Conservation (phyloP, 2,329 filamentous ascomycete genomes). For the Lithohypha guttulata region DNA sequence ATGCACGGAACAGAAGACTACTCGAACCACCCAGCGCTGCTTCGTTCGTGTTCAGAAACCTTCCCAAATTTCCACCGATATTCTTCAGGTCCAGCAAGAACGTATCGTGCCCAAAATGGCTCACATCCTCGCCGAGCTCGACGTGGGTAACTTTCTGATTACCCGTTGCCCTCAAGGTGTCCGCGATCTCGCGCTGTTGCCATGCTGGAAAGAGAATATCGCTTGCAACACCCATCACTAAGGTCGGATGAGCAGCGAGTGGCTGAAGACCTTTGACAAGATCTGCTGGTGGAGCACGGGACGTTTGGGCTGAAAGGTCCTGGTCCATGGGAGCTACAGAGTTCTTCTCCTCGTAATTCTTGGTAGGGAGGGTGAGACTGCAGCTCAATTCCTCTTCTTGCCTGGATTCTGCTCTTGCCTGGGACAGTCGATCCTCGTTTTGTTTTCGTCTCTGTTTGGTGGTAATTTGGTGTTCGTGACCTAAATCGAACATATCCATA, state of each 20-base stretch:
- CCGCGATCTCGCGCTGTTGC: slow-evolving; percentile 91
- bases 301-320: slow-evolving; percentile 23
- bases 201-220: slow-evolving; percentile 96
- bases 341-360: slow-evolving; percentile 80
- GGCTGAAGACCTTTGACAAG: slow-evolving; percentile 63
- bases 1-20: no score
- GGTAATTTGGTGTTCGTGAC: slow-evolving; percentile 55
- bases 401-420: slow-evolving; percentile 32
- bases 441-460: slow-evolving; percentile 52
- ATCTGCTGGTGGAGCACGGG: slow-evolving; percentile 59
- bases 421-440: slow-evolving; percentile 45
- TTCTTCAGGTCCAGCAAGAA: slow-evolving; percentile 88
- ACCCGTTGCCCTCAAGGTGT: slow-evolving; percentile 64
- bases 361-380: slow-evolving; percentile 68
- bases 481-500: slow-evolving; percentile 96
- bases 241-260: slow-evolving; percentile 64
- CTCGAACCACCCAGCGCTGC: no score
- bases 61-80: slow-evolving; percentile 71
- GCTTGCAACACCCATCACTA: slow-evolving; percentile 88
- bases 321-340: slow-evolving; percentile 25
- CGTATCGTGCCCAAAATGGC: slow-evolving; percentile 91
- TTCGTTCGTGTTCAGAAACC: slow-evolving; percentile 53
- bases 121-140: slow-evolving; percentile 88
- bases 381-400: slow-evolving; percentile 44
- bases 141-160: slow-evolving; percentile 76